These are phyloP conservation scores for Acrodontium crateriforme DNA, from an alignment of 2,329 filamentous ascomycete species.

Conservation along the genomic window DNA sequence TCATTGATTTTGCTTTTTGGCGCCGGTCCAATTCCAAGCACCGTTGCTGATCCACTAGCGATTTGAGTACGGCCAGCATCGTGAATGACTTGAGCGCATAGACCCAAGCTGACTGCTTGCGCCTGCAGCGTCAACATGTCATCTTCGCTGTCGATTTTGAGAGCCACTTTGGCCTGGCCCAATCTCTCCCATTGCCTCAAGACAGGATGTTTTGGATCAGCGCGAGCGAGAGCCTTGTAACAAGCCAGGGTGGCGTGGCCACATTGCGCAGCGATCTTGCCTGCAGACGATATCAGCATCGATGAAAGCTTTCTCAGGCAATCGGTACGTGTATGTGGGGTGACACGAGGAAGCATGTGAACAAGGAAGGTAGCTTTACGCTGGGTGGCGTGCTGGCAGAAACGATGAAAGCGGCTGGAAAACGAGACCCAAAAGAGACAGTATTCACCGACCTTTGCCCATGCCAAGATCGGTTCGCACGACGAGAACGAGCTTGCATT, in stretches of 20 bases:
- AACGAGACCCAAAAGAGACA: slow-evolving; percentile 4
- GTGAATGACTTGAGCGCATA: slow-evolving; percentile 80
- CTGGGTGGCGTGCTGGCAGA: not conserved
- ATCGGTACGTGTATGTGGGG: not conserved
- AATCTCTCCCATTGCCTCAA: slow-evolving; percentile 72
- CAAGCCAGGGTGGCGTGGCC: slow-evolving; percentile 93
- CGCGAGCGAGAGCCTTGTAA: slow-evolving; percentile 66
- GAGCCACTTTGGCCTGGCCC: slow-evolving; percentile 65
- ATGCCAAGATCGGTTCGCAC: slow-evolving; percentile 91
- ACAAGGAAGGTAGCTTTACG: not conserved
- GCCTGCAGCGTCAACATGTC: slow-evolving; percentile 63
- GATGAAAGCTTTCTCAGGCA: slow-evolving; percentile 1
- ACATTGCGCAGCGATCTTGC: slow-evolving; percentile 93
- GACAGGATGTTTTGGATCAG: slow-evolving; percentile 43
- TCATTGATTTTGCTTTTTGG: slow-evolving; percentile 77
- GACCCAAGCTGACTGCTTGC: slow-evolving; percentile 65
- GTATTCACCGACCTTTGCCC: slow-evolving; percentile 63
- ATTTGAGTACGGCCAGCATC: slow-evolving; percentile 98
- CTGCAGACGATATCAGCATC: slow-evolving; percentile 32
- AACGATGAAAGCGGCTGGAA: slow-evolving; percentile 5
- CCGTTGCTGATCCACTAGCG: slow-evolving; percentile 79
- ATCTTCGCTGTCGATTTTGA: slow-evolving; percentile 78
- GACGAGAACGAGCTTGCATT: slow-evolving; percentile 88
- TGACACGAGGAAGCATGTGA: slow-evolving; percentile 1
- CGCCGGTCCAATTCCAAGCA: slow-evolving; percentile 60